phyloP scores from a whole-genome alignment of 352 stramenopile species.

The Thalassiosira livingstoniorum region DNA sequence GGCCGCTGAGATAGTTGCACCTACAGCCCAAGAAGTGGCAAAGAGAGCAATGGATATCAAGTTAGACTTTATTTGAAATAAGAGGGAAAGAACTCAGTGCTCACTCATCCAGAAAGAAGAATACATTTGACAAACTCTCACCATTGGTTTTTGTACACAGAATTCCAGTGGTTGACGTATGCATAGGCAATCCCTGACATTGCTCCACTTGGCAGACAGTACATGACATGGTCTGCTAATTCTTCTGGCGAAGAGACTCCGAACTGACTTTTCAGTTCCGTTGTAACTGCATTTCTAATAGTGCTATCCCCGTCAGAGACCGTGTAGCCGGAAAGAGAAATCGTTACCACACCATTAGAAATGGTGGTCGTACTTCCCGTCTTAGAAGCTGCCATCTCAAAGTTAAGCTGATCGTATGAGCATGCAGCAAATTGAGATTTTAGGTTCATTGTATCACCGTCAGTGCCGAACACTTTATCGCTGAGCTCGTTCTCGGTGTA shows the following conservation, averaged over 20 bases:
- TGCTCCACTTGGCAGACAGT: constrained; percentile 38
- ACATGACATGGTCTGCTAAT: constrained; percentile 50
- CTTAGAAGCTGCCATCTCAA: neutral
- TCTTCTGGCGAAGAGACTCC: constrained; percentile 20
- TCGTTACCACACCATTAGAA: constrained; percentile 23
- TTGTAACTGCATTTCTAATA: constrained; percentile 30
- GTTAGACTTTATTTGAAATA: constrained; percentile 1
- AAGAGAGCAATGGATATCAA: neutral
- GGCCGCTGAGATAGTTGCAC: constrained; percentile 20
- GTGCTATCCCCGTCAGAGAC: constrained; percentile 5
- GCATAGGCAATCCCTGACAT: constrained; percentile 47
- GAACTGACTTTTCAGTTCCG: constrained; percentile 23
- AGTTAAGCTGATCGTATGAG: neutral
- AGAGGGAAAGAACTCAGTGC: too few relatives aligned
- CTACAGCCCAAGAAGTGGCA: neutral
- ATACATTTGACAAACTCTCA: constrained; percentile 6
- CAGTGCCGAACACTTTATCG: constrained; percentile 17
- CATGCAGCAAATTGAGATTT: neutral
- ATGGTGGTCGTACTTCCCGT: neutral
- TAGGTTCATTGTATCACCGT: constrained; percentile 6
- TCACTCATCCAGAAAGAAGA: neutral
- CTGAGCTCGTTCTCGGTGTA: constrained; percentile 16
- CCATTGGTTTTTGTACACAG: constrained; percentile 42
- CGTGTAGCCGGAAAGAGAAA: constrained; percentile 2
- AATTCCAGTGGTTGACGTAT: constrained; percentile 31